These are phyloP conservation scores for Podosphaera aphanis DNA, from an alignment of 2,329 filamentous ascomycete species.

Conservation along the genomic window DNA sequence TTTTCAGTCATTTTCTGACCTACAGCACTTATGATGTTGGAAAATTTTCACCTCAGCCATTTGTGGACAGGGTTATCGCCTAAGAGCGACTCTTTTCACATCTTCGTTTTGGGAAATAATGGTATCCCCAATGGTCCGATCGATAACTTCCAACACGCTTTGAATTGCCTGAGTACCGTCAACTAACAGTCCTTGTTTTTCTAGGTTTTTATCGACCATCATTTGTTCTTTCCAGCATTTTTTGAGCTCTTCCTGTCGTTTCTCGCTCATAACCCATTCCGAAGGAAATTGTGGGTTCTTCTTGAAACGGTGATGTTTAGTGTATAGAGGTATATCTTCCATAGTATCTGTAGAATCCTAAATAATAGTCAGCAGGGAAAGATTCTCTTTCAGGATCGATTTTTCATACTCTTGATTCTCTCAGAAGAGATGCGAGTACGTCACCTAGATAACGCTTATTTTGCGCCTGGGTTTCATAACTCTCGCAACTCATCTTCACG, in stretches of 20 bases:
- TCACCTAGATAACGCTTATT: conserved; percentile 91
- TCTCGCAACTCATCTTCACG: conserved; percentile 77
- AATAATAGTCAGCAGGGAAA: background rate
- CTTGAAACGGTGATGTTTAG: conserved; percentile 58
- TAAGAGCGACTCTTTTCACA: too few relatives aligned
- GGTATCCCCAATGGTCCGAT: too few relatives aligned
- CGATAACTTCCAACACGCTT: too few relatives aligned
- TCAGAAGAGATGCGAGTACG: conserved; percentile 47
- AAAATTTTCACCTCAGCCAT: too few relatives aligned
- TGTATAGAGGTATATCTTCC: conserved; percentile 71
- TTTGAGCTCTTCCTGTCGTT: conserved; percentile 43
- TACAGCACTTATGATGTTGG: too few relatives aligned
- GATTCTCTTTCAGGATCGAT: background rate
- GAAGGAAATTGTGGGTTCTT: conserved; percentile 48
- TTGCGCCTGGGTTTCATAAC: conserved; percentile 69
- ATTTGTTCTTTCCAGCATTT: conserved; percentile 28
- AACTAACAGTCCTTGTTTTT: conserved; percentile 31
- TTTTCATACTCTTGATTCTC: conserved; percentile 38
- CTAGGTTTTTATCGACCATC: conserved; percentile 29
- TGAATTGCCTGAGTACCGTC: conserved; percentile 21
- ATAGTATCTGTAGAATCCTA: conserved; percentile 48
- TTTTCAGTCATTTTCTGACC: too few relatives aligned
- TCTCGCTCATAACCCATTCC: conserved; percentile 56
- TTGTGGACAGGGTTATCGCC: too few relatives aligned
- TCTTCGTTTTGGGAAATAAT: too few relatives aligned